These are phyloP conservation scores for Mycena kentingensis DNA, from an alignment of 768 basidiomycete species.

Conservation along the genomic window DNA sequence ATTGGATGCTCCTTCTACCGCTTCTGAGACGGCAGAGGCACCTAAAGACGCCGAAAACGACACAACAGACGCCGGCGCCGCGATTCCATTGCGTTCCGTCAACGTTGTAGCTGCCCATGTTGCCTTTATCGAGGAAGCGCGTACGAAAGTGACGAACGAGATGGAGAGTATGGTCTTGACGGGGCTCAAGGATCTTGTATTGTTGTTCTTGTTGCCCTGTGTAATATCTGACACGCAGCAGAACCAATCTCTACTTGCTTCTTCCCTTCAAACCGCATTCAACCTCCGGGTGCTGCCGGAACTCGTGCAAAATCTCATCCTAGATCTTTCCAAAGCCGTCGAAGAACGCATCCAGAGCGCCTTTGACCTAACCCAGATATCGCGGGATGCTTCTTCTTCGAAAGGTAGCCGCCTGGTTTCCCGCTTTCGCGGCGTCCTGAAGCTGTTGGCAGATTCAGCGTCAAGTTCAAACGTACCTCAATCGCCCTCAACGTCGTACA, in stretches of 20 bases:
- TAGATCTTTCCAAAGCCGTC: conserved; percentile 80
- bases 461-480: conserved; percentile 31
- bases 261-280: conserved; percentile 93
- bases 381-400: conserved; percentile 69
- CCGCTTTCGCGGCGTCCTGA: background rate
- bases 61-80: conserved; percentile 22
- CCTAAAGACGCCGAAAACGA: conserved; percentile 22
- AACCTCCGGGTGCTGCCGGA: conserved; percentile 85
- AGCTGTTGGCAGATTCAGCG: conserved; percentile 29
- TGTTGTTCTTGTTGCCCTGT: background rate
- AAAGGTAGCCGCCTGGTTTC: conserved; percentile 56
- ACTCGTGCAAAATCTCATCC: conserved; percentile 76
- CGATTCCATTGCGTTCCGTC: conserved; percentile 71
- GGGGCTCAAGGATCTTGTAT: conserved; percentile 79
- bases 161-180: conserved; percentile 91
- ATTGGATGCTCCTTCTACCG: conserved; percentile 43
- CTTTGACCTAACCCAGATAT: conserved; percentile 87
- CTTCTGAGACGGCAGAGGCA: background rate
- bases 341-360: conserved; percentile 77
- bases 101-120: conserved; percentile 70
- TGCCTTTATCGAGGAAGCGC: conserved; percentile 70
- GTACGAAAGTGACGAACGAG: conserved; percentile 69
- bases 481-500: conserved; percentile 66
- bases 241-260: conserved; percentile 91
- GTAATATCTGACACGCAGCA: conserved; percentile 32